Evolutionary conservation across 108 stramenopile genomes (phyloP), one percentile per base, ranked within the genome.

Genomic region (Pseudonitzschia multiseries): DNA sequence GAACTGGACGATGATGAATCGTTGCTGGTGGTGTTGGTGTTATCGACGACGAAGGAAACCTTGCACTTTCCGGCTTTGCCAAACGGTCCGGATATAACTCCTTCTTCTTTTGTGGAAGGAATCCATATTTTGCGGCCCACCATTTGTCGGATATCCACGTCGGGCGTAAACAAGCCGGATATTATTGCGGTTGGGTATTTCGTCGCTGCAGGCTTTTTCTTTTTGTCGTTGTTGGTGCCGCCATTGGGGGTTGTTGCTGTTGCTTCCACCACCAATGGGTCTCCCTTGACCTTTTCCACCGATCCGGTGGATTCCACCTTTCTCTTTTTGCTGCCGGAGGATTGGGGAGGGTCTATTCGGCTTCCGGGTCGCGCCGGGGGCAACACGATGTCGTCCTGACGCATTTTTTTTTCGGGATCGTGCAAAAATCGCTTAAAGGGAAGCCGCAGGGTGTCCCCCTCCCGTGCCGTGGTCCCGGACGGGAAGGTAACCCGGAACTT

Each of bases 21-120:
- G 26, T 59, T 27, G 57, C n/a, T 27, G 57, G 20, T 5, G 0
- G 3, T 31, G 0, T 82, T n/a, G n/a, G n/a, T n/a, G n/a, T n/a
- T n/a, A n/a, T n/a, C n/a, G n/a, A n/a, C 57, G 50, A 80, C 73
- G 66, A 96, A 96, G 6, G 66, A 65, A 18, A 98, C 97, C 66
- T 96, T 98, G 80, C 95, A 96, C 71, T 98, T 98, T 22, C 97
- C 97, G 72, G 94, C 91, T 74, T 98, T 98, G 1, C 96, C 97
- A 73, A 98, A 98, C 0, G 97, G 81, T 18, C 93, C 96, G 27
- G 73, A 57, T 46, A 98, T 73, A 10, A 26, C 33, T 21, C 96
- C 97, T 74, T 77, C 84, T 65, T 93, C 93, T 24, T 83, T 81
- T 17, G 87, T 92, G 41, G 74, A 77, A 1, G 81, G 57, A 28